Base-by-base conservation (phyloP, 192 early-diverging fungal genomes). In the Rhizophagus prolifer region DNA sequence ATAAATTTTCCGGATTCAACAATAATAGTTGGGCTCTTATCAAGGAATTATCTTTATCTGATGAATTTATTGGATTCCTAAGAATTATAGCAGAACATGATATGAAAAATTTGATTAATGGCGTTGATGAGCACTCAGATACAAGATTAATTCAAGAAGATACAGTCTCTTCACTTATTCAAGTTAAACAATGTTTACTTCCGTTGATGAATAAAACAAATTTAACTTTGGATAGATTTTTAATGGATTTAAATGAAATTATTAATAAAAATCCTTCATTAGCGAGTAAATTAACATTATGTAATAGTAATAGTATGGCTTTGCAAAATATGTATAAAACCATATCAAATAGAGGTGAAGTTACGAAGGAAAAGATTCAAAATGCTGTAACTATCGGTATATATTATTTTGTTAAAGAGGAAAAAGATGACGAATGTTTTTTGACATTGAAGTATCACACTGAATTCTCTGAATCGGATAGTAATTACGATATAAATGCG, bases 21-120 rank as follows among this genome's bases (percentile, higher is more conserved):
- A 13, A 19, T 50, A 26, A 44, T 6, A 47, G 23, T 28, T 70
- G 68, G 68, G 25, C 3, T 12, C 14, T 70, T 3, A 70, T 70
- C 50, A 50, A 70, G 44, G 41, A n/a, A 70, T 23, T 70, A 30
- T 70, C 68, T 25, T 1, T 6, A 25, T n/a, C 68, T 14, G 23
- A 28, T 12, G 41, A 70, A 36, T 70, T 70, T 50, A 16, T 70
- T 47, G 10, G 13, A 70, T 70, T 44, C 23, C 21, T 70, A 23
- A n/a, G 9, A 50, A 16, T 12, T 28, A 60, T 70, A 26, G 68
- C 68, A 36, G 62, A 74, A 31, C 64, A 79, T 59, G 73, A 74
- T 21, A 50, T 79, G 23, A 65, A 66, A 58, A 79, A 79, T 73
- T 31, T 72, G n/a, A 79, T 79, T 74, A 79, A 79, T 60, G 73